These are phyloP conservation scores for Leptographium flavum DNA, from an alignment of 2,329 filamentous ascomycete species.

Conservation along the genomic window DNA sequence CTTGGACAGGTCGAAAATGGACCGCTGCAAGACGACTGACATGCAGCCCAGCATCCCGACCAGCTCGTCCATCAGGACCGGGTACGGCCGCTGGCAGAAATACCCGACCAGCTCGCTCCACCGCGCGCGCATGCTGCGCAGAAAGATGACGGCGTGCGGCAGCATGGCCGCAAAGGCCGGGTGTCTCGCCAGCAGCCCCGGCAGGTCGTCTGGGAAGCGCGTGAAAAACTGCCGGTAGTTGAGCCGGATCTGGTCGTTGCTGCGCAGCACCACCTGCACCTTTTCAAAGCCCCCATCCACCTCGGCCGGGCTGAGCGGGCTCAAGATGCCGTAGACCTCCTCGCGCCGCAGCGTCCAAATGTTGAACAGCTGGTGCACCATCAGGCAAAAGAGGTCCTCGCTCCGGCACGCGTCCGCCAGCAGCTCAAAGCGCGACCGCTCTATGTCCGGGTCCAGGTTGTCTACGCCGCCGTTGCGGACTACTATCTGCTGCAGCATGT, in stretches of 20 bases:
- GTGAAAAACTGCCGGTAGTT: constrained; percentile 20
- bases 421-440: constrained; percentile 35
- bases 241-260: constrained; percentile 19
- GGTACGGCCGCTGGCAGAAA: constrained; percentile 13
- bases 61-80: constrained; percentile 21
- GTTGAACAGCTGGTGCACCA: constrained; percentile 52
- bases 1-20: constrained; percentile 17
- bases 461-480: too few relatives aligned
- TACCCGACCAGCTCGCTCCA: constrained; percentile 22
- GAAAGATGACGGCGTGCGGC: constrained; percentile 26
- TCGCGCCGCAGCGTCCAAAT: constrained; percentile 29
- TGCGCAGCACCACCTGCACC: constrained; percentile 22
- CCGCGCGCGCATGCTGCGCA: constrained; percentile 25
- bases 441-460: constrained; percentile 17
- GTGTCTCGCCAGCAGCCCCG: constrained; percentile 5
- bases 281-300: constrained; percentile 21
- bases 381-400: constrained; percentile 49
- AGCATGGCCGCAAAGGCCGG: constrained; percentile 12
- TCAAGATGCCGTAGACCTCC: constrained; percentile 22
- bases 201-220: constrained; percentile 19
- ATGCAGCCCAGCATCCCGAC: constrained; percentile 15
- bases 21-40: constrained; percentile 16
- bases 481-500: too few relatives aligned
- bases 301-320: constrained; percentile 11
- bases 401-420: constrained; percentile 39